These are phyloP conservation scores for Cenchrus fungigraminus DNA, from an alignment of 176 grass and related monocot genomes.

Conservation along the genomic window DNA sequence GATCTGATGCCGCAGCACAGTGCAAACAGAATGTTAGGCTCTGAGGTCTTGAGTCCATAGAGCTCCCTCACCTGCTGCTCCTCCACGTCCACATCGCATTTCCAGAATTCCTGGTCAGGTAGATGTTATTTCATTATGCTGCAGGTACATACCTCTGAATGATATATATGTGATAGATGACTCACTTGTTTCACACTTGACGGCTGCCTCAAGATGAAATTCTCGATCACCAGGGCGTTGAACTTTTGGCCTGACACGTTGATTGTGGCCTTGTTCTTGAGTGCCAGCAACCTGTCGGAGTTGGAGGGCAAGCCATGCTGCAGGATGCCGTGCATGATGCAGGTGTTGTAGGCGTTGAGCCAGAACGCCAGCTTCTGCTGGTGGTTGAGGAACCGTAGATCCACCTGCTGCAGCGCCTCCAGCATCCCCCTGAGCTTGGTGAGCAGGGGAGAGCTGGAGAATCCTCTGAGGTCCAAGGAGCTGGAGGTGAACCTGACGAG, in stretches of 20 bases:
- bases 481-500: constrained; percentile 77
- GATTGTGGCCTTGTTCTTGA: constrained; percentile 70
- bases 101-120: constrained; percentile 46
- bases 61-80: constrained; percentile 52
- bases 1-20: constrained; percentile 81
- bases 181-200: constrained; percentile 69
- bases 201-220: constrained; percentile 70
- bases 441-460: constrained; percentile 74
- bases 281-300: constrained; percentile 63
- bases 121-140: too few species aligned
- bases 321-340: constrained; percentile 93
- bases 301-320: constrained; percentile 81
- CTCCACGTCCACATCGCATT: constrained; percentile 57
- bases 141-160: not conserved
- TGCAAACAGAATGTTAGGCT: constrained; percentile 81
- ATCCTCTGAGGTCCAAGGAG: constrained; percentile 56
- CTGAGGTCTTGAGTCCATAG: constrained; percentile 58
- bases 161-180: too few species aligned
- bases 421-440: constrained; percentile 77
- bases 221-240: constrained; percentile 72
- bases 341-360: constrained; percentile 91
- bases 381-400: constrained; percentile 64
- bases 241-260: constrained; percentile 81
- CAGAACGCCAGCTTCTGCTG: constrained; percentile 88
- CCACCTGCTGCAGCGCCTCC: constrained; percentile 63